Percentiles rank a stretch among this genome's conserved stretches.
Conservation (phyloP, 768 basidiomycete species). For the Tricholoma terreum region DNA sequence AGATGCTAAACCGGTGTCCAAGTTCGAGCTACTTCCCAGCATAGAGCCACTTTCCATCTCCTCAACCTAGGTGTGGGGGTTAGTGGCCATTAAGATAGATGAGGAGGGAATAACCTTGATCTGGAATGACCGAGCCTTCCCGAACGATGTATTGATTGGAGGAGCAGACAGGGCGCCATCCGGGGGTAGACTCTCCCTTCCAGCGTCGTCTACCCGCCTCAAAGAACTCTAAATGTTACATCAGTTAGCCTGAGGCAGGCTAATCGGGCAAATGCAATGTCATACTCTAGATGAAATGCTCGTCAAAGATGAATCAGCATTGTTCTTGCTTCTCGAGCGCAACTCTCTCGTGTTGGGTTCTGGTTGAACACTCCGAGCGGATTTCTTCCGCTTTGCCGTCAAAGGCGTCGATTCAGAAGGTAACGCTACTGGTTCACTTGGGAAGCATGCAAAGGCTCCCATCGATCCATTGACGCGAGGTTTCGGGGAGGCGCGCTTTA, state of each 20-base stretch:
- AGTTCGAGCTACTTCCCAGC: constrained; percentile 7
- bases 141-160: constrained; percentile 13
- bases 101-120: constrained; percentile 28
- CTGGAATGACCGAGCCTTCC: constrained; percentile 26
- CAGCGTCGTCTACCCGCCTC: constrained; percentile 24
- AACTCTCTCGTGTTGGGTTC: constrained; percentile 42
- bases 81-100: background rate
- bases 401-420: constrained; percentile 33
- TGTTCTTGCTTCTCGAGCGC: constrained; percentile 43
- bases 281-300: constrained; percentile 40
- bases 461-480: constrained; percentile 12
- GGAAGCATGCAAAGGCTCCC: constrained; percentile 6
- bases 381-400: constrained; percentile 37
- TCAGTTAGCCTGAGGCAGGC: constrained; percentile 2
- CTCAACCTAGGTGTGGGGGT: constrained; percentile 27
- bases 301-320: constrained; percentile 34
- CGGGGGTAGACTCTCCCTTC: constrained; percentile 17
- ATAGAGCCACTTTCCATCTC: constrained; percentile 28
- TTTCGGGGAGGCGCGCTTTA: constrained; percentile 12
- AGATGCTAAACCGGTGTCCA: constrained; percentile 9
- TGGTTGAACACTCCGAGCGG: constrained; percentile 18
- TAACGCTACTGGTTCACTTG: constrained; percentile 22
- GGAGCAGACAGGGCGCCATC: constrained; percentile 17
- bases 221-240: constrained; percentile 19
- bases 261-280: background rate